A percentile compares a stretch with the other conserved stretches of the same genome.
Evolutionary conservation across 768 basidiomycete genomes (phyloP).

Genomic region (Stropharia rugosoannulata): DNA sequence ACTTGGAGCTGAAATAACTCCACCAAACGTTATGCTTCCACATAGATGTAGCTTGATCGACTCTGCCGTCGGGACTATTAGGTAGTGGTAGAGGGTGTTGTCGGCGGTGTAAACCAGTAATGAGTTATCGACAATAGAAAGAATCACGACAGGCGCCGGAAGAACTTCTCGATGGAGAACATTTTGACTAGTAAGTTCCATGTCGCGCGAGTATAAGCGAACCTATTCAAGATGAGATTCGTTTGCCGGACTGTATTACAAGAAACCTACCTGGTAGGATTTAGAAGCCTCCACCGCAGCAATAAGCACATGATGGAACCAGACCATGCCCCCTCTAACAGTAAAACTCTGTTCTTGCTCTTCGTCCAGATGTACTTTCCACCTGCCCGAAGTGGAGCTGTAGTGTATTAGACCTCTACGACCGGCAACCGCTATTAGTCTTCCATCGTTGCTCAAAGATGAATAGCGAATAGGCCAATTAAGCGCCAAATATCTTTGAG

Average conservation of each 20-base stretch:
- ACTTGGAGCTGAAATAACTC: constrained; percentile 81
- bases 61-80: constrained; percentile 83
- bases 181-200: constrained; percentile 80
- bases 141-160: constrained; percentile 74
- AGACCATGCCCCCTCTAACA: constrained; percentile 89
- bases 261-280: constrained; percentile 63
- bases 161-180: constrained; percentile 81
- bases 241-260: not conserved
- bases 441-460: constrained; percentile 85
- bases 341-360: constrained; percentile 84
- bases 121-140: constrained; percentile 94
- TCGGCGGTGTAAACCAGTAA: constrained; percentile 92
- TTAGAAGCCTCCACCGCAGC: constrained; percentile 84
- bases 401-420: constrained; percentile 90
- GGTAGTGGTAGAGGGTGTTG: constrained; percentile 90
- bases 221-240: constrained; percentile 49
- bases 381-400: constrained; percentile 89
- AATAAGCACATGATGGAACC: constrained; percentile 96
- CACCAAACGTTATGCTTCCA: constrained; percentile 92
- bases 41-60: constrained; percentile 86
- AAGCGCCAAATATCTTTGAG: constrained; percentile 79
- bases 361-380: constrained; percentile 86
- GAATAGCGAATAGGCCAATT: constrained; percentile 97
- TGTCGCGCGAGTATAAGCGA: constrained; percentile 90
- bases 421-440: constrained; percentile 91